Conservation (phyloP, 805 yeast species). For the Blastobotrys muscicola region DNA sequence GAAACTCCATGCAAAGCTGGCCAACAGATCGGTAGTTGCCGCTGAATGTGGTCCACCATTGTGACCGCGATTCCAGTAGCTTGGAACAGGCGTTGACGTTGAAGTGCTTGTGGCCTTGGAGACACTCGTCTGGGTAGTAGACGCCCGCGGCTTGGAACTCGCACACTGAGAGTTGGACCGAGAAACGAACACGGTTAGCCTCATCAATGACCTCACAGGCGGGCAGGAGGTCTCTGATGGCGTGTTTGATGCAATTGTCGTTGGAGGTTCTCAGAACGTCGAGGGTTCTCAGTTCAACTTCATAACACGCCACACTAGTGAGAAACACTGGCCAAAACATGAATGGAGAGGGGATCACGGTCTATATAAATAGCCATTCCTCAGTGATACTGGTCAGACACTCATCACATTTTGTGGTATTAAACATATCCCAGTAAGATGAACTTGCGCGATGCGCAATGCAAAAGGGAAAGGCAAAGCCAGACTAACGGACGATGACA, state of each 20-base stretch:
- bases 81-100: conserved; percentile 15
- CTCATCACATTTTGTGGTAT: too few relatives aligned
- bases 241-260: conserved; percentile 16
- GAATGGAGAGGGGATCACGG: too few relatives aligned
- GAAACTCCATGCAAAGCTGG: conserved; percentile 13
- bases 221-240: conserved; percentile 19
- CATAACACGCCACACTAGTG: too few relatives aligned
- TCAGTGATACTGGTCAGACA: too few relatives aligned
- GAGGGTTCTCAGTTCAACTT: too few relatives aligned
- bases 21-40: conserved; percentile 49
- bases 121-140: conserved; percentile 20
- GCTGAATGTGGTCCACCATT: conserved; percentile 68
- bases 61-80: conserved; percentile 26
- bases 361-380: too few relatives aligned
- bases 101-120: neutral
- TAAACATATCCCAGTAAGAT: too few relatives aligned
- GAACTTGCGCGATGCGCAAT: too few relatives aligned
- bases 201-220: conserved; percentile 17
- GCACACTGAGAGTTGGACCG: conserved; percentile 23
- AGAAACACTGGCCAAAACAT: too few relatives aligned
- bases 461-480: too few relatives aligned
- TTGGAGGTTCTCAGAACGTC: too few relatives aligned
- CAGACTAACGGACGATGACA: too few relatives aligned
- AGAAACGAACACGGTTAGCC: conserved; percentile 15
- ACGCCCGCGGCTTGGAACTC: conserved; percentile 24